These are phyloP conservation scores for Apophysomyces sp. DNA, from an alignment of 371 early-diverging fungal species.

Conservation along the genomic window DNA sequence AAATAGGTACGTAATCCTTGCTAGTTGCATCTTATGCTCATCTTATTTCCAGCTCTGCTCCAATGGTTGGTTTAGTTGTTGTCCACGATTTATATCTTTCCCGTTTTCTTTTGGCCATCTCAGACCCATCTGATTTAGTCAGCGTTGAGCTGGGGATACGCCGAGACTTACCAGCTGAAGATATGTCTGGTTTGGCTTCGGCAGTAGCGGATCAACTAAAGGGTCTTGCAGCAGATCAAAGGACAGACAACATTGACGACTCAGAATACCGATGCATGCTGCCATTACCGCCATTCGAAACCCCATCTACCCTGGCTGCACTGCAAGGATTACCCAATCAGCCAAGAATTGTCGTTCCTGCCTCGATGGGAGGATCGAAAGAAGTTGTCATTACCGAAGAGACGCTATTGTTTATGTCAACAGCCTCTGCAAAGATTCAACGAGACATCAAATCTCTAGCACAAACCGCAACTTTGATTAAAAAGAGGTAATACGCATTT, in stretches of 20 bases:
- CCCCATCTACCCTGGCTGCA: constrained; percentile 18
- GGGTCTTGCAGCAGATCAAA: background rate
- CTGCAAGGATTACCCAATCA: constrained; percentile 19
- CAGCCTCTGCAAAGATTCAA: constrained; percentile 25
- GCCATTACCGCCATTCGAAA: constrained; percentile 28
- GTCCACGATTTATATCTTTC: constrained; percentile 41
- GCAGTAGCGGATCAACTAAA: constrained; percentile 25
- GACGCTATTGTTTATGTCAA: constrained; percentile 33
- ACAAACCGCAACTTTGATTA: background rate
- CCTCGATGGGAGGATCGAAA: constrained; percentile 30
- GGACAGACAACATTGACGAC: background rate
- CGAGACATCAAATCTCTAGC: constrained; percentile 15
- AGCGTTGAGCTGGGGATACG: constrained; percentile 27
- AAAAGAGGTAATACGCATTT: constrained; percentile 10
- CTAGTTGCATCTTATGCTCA: background rate
- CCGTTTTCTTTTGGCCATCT: constrained; percentile 31
- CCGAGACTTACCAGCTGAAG: background rate
- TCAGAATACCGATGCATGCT: constrained; percentile 16
- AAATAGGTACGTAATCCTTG: background rate
- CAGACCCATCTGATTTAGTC: constrained; percentile 21
- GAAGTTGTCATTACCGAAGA: constrained; percentile 42
- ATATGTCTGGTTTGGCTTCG: background rate
- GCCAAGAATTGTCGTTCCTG: constrained; percentile 33
- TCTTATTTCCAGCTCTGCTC: constrained; percentile 8
- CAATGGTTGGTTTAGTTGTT: constrained; percentile 32